Conservation (phyloP, 2,329 filamentous ascomycete genomes). For the Fusarium begoniae region DNA sequence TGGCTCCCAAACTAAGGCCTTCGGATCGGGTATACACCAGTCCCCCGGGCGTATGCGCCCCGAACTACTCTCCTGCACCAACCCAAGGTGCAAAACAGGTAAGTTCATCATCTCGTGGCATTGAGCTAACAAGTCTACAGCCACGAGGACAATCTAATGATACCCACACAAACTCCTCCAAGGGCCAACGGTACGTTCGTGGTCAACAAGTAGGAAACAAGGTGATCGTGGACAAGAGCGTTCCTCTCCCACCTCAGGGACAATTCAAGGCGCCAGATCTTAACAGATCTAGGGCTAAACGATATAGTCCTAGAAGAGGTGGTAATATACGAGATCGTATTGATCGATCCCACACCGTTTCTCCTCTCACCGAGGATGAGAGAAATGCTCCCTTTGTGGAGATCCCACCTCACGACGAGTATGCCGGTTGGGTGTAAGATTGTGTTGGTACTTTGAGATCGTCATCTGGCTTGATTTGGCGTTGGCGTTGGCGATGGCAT, state of each 20-base stretch:
- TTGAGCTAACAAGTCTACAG: constrained; percentile 6
- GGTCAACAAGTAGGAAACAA: neutral
- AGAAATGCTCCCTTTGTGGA: neutral
- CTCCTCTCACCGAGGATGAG: constrained; percentile 13
- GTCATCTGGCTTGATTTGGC: neutral
- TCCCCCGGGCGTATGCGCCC: neutral
- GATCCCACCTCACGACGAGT: neutral
- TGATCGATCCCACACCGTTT: neutral
- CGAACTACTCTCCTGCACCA: neutral
- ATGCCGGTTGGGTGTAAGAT: neutral
- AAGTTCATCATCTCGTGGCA: neutral
- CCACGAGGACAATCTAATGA: neutral
- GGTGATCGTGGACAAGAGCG: neutral
- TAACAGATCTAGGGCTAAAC: neutral
- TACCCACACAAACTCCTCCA: neutral
- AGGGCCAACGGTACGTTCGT: neutral
- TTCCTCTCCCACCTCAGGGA: neutral
- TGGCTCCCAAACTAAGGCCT: neutral
- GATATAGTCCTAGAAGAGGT: neutral
- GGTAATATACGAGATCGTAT: neutral
- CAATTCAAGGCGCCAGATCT: neutral
- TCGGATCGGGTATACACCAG: neutral
- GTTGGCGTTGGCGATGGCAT: neutral
- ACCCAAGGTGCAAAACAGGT: neutral
- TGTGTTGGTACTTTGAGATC: neutral